Conservation (phyloP, 2,329 filamentous ascomycete genomes). For the Aspergillus eucalypticola region DNA sequence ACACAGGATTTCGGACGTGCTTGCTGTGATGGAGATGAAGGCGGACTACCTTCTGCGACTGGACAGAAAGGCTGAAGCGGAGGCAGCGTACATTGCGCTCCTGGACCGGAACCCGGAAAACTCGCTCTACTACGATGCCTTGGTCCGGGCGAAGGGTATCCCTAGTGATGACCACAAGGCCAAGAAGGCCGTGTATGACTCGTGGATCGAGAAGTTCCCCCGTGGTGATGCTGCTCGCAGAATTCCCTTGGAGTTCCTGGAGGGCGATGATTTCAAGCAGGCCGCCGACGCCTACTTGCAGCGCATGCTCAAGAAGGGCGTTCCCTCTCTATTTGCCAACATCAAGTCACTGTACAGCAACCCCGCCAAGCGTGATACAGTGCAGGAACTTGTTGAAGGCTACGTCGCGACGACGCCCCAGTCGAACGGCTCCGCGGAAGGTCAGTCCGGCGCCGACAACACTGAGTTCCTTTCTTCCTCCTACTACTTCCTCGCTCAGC, state of each 20-base stretch:
- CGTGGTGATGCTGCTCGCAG: slow-evolving; percentile 82
- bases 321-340: slow-evolving; percentile 95
- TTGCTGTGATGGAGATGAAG: slow-evolving; percentile 80
- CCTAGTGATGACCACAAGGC: slow-evolving; percentile 61
- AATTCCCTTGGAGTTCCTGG: slow-evolving; percentile 84
- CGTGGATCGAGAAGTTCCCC: slow-evolving; percentile 77
- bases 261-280: slow-evolving; percentile 75
- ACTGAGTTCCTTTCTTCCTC: slow-evolving; percentile 71
- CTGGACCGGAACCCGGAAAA: slow-evolving; percentile 87
- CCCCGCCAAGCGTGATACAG: slow-evolving; percentile 70
- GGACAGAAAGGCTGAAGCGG: slow-evolving; percentile 75
- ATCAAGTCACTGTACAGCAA: slow-evolving; percentile 90
- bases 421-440: slow-evolving; percentile 51
- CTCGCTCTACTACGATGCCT: slow-evolving; percentile 77
- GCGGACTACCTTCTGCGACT: slow-evolving; percentile 82
- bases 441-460: slow-evolving; percentile 53
- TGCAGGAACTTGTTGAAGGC: slow-evolving; percentile 74
- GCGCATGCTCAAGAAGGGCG: slow-evolving; percentile 84
- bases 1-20: slow-evolving; percentile 77
- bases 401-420: slow-evolving; percentile 61
- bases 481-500: slow-evolving; percentile 91
- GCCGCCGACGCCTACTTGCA: slow-evolving; percentile 78
- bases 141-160: slow-evolving; percentile 70
- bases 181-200: slow-evolving; percentile 73
- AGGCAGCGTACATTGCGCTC: slow-evolving; percentile 75